Percentiles rank a stretch among this genome's conserved stretches.
These are phyloP conservation scores for Lathyrus sativus DNA, from an alignment of 306 rosid genomes.

Conservation along the genomic window DNA sequence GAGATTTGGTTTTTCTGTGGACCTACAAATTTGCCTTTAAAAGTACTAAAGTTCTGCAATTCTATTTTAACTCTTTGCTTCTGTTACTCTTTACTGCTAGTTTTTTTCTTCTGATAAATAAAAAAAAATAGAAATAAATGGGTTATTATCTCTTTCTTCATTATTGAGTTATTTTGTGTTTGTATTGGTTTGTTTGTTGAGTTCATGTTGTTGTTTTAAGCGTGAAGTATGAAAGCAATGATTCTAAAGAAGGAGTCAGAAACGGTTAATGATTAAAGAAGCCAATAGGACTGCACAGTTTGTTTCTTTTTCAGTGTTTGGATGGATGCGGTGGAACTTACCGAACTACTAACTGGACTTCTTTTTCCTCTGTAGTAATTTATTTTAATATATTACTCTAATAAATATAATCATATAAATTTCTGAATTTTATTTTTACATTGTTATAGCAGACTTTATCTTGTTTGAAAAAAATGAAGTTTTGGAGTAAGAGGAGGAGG, in stretches of 20 bases:
- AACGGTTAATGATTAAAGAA: constrained; percentile 44
- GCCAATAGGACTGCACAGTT: constrained; percentile 25
- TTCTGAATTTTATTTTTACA: constrained; percentile 27
- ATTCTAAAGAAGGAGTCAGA: constrained; percentile 44
- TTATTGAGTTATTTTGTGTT: constrained; percentile 35
- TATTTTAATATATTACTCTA: not conserved
- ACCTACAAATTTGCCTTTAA: constrained; percentile 43
- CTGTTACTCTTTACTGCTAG: constrained; percentile 36
- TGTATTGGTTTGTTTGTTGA: constrained; percentile 16
- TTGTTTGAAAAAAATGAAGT: constrained; percentile 52
- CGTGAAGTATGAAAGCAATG: constrained; percentile 60
- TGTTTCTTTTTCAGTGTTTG: not conserved
- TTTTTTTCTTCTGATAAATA: not conserved
- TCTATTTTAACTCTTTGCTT: constrained; percentile 47
- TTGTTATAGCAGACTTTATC: constrained; percentile 31
- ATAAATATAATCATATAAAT: not conserved
- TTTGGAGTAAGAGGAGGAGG: constrained; percentile 38
- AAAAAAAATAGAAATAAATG: constrained; percentile 1
- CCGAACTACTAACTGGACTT: not conserved
- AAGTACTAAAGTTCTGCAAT: constrained; percentile 51
- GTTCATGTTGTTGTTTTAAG: constrained; percentile 50
- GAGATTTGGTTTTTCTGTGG: constrained; percentile 40
- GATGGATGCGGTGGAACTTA: constrained; percentile 9
- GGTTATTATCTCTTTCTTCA: not conserved
- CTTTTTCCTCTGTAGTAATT: not conserved